phyloP scores from a whole-genome alignment of 1,139 yeast species.

The Yamadazyma triangularis region DNA sequence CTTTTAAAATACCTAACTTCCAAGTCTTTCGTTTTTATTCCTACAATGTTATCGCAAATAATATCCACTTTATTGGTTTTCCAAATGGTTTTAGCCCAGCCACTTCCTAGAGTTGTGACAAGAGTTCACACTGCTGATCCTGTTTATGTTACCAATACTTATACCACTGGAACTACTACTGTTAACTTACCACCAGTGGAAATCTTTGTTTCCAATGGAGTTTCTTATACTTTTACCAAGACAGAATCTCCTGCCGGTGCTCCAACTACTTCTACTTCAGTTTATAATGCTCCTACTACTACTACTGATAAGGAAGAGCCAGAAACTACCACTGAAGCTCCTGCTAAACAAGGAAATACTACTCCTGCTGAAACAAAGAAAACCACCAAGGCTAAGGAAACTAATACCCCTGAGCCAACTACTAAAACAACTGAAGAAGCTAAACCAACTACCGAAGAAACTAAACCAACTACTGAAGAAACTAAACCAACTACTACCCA shows the following conservation, averaged over 20 bases:
- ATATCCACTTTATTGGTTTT: constrained; percentile 12
- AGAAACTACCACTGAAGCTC: constrained; percentile 9
- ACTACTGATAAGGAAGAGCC: constrained; percentile 7
- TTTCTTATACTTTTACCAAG: constrained; percentile 56
- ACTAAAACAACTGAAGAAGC: constrained; percentile 6
- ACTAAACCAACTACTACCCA: constrained; percentile 12
- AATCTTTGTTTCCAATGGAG: constrained; percentile 56
- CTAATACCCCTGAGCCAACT: constrained; percentile 11
- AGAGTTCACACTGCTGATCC: constrained; percentile 60
- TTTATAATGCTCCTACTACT: constrained; percentile 13
- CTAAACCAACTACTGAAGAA: constrained; percentile 14
- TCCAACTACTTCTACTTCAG: constrained; percentile 30
- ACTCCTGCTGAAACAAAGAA: constrained; percentile 7
- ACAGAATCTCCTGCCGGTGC: constrained; percentile 30
- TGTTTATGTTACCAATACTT: constrained; percentile 50
- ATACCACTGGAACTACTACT: constrained; percentile 57
- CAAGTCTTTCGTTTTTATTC: too few relatives aligned
- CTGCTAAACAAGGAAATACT: constrained; percentile 10
- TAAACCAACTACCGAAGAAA: constrained; percentile 5
- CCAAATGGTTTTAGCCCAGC: constrained; percentile 26
- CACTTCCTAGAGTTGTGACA: constrained; percentile 42
- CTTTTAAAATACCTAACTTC: too few relatives aligned
- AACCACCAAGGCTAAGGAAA: constrained; percentile 9
- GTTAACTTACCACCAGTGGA: constrained; percentile 67
- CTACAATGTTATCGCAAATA: neutral